phyloP scores from a whole-genome alignment of 495 filamentous ascomycete genomes.

The Parachaetomium inaequale region DNA sequence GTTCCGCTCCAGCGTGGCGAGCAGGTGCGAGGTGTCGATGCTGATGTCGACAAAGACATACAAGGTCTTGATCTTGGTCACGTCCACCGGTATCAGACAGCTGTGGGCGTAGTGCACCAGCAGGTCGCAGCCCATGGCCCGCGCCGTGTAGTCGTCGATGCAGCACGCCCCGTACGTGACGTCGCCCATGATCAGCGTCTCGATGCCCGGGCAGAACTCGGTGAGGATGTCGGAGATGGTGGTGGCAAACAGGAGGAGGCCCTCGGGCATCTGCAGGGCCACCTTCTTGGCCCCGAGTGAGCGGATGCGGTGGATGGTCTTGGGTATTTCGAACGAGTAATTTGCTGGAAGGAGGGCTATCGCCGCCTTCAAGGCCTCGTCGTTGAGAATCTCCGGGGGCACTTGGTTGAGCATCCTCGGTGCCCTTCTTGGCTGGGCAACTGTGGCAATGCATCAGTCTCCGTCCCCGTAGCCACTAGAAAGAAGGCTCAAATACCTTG shows the following conservation, averaged over 20 bases:
- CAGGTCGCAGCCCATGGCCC: slow-evolving; percentile 90
- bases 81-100: slow-evolving; percentile 92
- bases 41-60: slow-evolving; percentile 98
- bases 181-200: slow-evolving; percentile 97
- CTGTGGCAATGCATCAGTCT: slow-evolving; percentile 28
- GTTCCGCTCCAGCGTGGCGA: slow-evolving; percentile 84
- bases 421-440: slow-evolving; percentile 59
- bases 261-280: slow-evolving; percentile 94
- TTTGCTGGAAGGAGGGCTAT: slow-evolving; percentile 84
- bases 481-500: slow-evolving; percentile 44
- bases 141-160: slow-evolving; percentile 96
- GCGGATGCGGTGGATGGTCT: slow-evolving; percentile 93
- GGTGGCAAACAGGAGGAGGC: slow-evolving; percentile 90
- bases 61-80: slow-evolving; percentile 90
- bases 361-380: slow-evolving; percentile 83
- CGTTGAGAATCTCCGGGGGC: slow-evolving; percentile 77
- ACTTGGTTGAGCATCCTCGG: slow-evolving; percentile 84
- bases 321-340: slow-evolving; percentile 97
- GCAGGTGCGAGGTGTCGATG: slow-evolving; percentile 83
- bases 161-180: slow-evolving; percentile 99
- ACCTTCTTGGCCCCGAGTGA: slow-evolving; percentile 70
- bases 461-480: background rate
- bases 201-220: slow-evolving; percentile 84
- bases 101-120: slow-evolving; percentile 96
- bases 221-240: slow-evolving; percentile 97